Evolutionary conservation across 73 alveolate species (phyloP).

Genomic region (Paramecium tetraurelia): DNA sequence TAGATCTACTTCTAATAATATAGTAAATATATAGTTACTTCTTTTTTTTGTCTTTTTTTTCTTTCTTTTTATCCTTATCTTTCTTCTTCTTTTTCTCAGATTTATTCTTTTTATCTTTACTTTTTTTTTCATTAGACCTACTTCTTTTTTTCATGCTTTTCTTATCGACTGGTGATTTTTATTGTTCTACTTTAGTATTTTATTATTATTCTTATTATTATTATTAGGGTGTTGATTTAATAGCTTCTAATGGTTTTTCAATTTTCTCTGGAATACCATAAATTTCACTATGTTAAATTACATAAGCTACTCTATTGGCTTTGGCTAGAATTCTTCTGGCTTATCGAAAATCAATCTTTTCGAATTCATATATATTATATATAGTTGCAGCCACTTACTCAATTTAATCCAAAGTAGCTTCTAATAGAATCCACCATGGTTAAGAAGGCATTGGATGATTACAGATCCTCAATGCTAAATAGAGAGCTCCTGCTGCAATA

Average conservation of each 20-base stretch:
- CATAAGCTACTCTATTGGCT: slow-evolving; percentile 17
- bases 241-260: not conserved
- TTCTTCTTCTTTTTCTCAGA: slow-evolving; percentile 7
- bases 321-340: not conserved
- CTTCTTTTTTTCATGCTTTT: not conserved
- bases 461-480: slow-evolving; percentile 8
- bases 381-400: slow-evolving; percentile 40
- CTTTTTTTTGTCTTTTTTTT: slow-evolving; percentile 29
- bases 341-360: slow-evolving; percentile 31
- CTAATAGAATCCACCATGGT: slow-evolving; percentile 50
- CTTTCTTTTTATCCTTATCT: not conserved
- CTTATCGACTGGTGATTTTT: slow-evolving; percentile 1
- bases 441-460: slow-evolving; percentile 46
- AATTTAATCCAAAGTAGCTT: not conserved
- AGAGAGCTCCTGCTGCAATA: slow-evolving; percentile 48
- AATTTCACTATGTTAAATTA: not conserved
- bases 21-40: not conserved
- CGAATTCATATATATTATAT: not conserved
- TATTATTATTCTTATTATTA: not conserved
- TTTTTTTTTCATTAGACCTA: not conserved
- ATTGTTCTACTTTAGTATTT: not conserved
- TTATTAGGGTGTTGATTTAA: not conserved
- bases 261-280: slow-evolving; percentile 23
- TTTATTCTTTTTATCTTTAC: slow-evolving; percentile 9
- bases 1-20: slow-evolving; percentile 20